These are phyloP conservation scores for Scenedesmus sp. DNA, from an alignment of 163 green algal species.

Conservation along the genomic window DNA sequence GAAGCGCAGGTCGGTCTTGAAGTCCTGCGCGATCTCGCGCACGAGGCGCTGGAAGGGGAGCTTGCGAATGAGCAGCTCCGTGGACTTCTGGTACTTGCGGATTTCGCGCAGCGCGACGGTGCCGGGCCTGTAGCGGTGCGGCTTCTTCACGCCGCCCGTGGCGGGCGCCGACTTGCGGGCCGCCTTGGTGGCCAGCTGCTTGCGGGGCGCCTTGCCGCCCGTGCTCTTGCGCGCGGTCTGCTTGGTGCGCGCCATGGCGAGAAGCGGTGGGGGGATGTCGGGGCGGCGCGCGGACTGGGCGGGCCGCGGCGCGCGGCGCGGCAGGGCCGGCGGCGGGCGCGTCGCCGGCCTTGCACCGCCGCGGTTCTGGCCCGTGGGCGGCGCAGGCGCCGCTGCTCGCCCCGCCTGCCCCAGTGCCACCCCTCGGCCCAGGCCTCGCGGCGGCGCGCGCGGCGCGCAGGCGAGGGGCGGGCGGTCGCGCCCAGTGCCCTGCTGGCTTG, in stretches of 20 bases:
- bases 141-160: constrained; percentile 86
- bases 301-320: no score
- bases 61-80: constrained; percentile 98
- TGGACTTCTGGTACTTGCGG: constrained; percentile 98
- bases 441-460: no score
- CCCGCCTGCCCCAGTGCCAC: no score
- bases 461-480: no score
- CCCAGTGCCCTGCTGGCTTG: no score
- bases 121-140: constrained; percentile 86
- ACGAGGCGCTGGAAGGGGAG: constrained; percentile 98
- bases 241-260: constrained; percentile 77
- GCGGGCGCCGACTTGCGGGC: constrained; percentile 54
- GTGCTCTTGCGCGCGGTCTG: constrained; percentile 91
- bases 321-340: no score
- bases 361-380: no score
- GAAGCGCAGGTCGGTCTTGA: constrained; percentile 96
- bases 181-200: constrained; percentile 90
- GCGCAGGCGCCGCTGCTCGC: no score
- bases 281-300: background rate
- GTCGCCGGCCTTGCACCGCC: no score
- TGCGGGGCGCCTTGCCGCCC: constrained; percentile 88
- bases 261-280: background rate
- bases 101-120: constrained; percentile 94
- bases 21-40: constrained; percentile 97
- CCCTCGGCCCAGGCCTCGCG: no score